Evolutionary conservation across 108 stramenopile species (phyloP).

Genomic region (Cyclostephanos tholiformis): DNA sequence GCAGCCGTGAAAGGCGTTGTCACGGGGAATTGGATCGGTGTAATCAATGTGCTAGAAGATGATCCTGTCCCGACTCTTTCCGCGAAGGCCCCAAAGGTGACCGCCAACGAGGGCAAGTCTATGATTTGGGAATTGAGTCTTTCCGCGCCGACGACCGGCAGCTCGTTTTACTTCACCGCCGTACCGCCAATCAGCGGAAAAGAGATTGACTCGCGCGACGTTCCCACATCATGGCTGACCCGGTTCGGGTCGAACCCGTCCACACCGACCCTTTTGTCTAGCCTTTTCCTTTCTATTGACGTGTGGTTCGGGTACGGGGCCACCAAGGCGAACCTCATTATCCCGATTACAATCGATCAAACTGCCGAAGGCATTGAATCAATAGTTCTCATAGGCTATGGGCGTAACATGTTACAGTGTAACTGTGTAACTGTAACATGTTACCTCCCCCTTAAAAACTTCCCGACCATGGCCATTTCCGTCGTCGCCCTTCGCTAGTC

Average conservation of each 20-base stretch:
- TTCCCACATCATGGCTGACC: not conserved
- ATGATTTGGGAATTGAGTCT: not conserved
- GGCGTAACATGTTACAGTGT: too few relatives aligned
- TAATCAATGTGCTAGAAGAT: not conserved
- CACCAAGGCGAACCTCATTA: not conserved
- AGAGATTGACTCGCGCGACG: not conserved
- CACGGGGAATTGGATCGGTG: not conserved
- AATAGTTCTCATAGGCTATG: not conserved
- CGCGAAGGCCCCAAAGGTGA: not conserved
- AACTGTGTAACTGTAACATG: too few relatives aligned
- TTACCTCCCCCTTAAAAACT: too few relatives aligned
- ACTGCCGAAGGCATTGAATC: not conserved
- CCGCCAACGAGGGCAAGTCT: not conserved
- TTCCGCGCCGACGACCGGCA: not conserved
- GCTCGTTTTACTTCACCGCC: not conserved
- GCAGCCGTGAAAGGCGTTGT: not conserved
- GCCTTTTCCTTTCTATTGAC: not conserved
- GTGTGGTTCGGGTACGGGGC: not conserved
- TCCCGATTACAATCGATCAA: not conserved
- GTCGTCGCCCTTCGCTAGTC: too few relatives aligned
- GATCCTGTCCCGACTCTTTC: slow-evolving; percentile 2
- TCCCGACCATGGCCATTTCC: too few relatives aligned
- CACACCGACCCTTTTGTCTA: not conserved
- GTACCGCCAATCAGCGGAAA: not conserved
- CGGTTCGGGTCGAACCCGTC: not conserved